These are phyloP conservation scores for Saposhnikovia divaricata DNA, from an alignment of 129 eudicot genomes.

Conservation along the genomic window DNA sequence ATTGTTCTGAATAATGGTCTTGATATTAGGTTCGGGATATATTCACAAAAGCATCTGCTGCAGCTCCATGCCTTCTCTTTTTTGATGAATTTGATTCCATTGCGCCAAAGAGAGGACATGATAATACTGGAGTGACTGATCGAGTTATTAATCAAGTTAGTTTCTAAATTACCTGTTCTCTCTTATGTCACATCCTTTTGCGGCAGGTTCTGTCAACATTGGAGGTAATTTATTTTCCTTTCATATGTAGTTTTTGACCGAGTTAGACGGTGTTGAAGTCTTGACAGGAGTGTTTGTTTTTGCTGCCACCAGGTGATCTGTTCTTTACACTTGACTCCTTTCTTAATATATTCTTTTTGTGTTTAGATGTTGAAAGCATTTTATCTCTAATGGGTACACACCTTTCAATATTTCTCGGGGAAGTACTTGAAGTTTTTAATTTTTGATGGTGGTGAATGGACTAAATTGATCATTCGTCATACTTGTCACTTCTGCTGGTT, in stretches of 20 bases:
- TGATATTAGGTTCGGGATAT: constrained; percentile 81
- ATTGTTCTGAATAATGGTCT: constrained; percentile 14
- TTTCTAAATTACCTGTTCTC: constrained; percentile 4
- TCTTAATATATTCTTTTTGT: neutral
- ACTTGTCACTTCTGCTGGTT: neutral
- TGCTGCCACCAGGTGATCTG: constrained; percentile 85
- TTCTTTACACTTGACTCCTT: neutral
- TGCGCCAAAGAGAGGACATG: constrained; percentile 99
- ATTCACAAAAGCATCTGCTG: constrained; percentile 93
- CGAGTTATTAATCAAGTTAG: constrained; percentile 93
- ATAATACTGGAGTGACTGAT: constrained; percentile 96
- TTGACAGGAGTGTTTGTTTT: constrained; percentile 93
- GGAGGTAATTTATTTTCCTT: constrained; percentile 1
- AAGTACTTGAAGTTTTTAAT: neutral
- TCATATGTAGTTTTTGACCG: constrained; percentile 69
- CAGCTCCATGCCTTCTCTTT: constrained; percentile 93
- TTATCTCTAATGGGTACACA: too few relatives aligned
- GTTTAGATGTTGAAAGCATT: neutral
- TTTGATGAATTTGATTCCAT: constrained; percentile 99
- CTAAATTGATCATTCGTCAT: neutral
- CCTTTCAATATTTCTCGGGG: neutral
- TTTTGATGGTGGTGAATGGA: neutral
- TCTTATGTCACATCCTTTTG: neutral
- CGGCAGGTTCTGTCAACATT: neutral
- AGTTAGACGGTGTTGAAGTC: constrained; percentile 96